These are phyloP conservation scores for Septoria petroselini DNA, from an alignment of 2,329 filamentous ascomycete species.

Conservation along the genomic window DNA sequence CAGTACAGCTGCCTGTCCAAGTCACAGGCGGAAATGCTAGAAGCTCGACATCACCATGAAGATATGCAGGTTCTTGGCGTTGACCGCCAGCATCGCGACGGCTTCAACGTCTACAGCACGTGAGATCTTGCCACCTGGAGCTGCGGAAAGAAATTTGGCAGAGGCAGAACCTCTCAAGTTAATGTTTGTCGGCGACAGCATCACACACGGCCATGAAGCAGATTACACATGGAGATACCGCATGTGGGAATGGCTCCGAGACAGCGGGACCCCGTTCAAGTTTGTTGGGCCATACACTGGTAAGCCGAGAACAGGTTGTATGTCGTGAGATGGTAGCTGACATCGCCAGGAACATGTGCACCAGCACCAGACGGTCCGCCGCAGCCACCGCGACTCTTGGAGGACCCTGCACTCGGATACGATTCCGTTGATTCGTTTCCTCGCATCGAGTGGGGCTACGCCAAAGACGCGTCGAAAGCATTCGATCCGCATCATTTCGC, in stretches of 20 bases:
- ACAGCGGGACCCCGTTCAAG: conserved; percentile 34
- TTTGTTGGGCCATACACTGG: conserved; percentile 38
- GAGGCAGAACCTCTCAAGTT: conserved; percentile 12
- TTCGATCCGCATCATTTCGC: conserved; percentile 29
- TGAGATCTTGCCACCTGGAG: background rate
- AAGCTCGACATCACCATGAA: background rate
- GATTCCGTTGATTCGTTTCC: conserved; percentile 5
- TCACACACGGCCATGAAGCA: conserved; percentile 36
- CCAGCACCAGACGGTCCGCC: conserved; percentile 6
- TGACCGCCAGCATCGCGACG: conserved; percentile 1
- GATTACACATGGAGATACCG: conserved; percentile 47
- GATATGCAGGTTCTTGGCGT: background rate
- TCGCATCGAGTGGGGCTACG: conserved; percentile 36
- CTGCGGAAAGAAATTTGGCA: background rate
- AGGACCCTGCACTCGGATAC: background rate
- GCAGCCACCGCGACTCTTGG: conserved; percentile 5
- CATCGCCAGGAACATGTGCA: conserved; percentile 5
- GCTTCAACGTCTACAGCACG: background rate
- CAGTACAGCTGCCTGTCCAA: background rate
- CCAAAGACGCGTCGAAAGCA: conserved; percentile 28
- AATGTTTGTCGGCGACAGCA: conserved; percentile 30
- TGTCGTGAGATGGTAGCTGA: background rate
- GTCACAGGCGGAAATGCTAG: background rate
- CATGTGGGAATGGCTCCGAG: conserved; percentile 43
- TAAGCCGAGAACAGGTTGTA: background rate